A percentile compares a stretch with the other conserved stretches of the same genome.
phyloP scores from a whole-genome alignment of 352 stramenopile genomes.

The Globisporangium sylvaticum region DNA sequence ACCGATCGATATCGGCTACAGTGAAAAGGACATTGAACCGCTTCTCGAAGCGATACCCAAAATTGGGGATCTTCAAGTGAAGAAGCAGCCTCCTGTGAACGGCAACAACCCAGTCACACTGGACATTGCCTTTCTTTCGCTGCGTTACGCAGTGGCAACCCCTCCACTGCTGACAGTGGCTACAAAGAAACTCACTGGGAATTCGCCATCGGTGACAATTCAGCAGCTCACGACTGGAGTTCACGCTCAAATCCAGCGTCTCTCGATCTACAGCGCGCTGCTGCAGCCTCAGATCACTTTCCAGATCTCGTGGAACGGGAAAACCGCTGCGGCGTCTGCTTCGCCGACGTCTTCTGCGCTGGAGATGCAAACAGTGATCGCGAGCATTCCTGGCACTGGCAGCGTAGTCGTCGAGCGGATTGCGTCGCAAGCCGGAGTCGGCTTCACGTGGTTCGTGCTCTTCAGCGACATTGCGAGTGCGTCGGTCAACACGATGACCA shows the following conservation, averaged over 20 bases:
- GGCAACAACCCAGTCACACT: constrained; percentile 20
- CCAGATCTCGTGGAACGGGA: constrained; percentile 35
- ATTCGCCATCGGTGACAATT: constrained; percentile 12
- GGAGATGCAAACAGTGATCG: constrained; percentile 26
- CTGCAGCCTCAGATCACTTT: constrained; percentile 23
- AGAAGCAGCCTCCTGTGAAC: constrained; percentile 15
- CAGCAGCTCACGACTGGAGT: constrained; percentile 10
- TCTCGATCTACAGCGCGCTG: constrained; percentile 36
- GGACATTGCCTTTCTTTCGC: constrained; percentile 35
- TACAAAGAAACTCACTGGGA: constrained; percentile 20
- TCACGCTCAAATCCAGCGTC: constrained; percentile 35
- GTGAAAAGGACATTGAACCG: neutral
- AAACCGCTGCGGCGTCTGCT: constrained; percentile 14
- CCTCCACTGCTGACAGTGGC: constrained; percentile 19
- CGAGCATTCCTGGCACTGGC: constrained; percentile 30
- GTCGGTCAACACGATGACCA: constrained; percentile 11
- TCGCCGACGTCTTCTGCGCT: constrained; percentile 29
- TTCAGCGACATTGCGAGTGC: constrained; percentile 22
- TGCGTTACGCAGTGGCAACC: constrained; percentile 20
- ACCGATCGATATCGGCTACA: constrained; percentile 23
- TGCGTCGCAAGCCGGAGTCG: constrained; percentile 27
- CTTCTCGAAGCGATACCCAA: constrained; percentile 3
- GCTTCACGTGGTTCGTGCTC: constrained; percentile 40
- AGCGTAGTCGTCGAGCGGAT: constrained; percentile 32
- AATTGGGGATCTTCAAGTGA: constrained; percentile 4